phyloP scores from a whole-genome alignment of 805 yeast species.

The Myxozyma neotropica region DNA sequence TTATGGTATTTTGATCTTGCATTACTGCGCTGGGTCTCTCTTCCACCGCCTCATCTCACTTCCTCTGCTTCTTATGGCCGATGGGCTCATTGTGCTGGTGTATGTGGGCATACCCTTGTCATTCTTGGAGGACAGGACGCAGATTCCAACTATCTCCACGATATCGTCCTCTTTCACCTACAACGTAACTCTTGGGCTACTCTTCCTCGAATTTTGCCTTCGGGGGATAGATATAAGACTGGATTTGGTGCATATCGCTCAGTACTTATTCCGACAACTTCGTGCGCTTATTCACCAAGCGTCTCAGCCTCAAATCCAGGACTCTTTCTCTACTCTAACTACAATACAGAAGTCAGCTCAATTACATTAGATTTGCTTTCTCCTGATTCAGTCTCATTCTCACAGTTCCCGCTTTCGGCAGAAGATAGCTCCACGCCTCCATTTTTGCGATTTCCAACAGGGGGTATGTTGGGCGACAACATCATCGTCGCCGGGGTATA shows the following conservation, averaged over 20 bases:
- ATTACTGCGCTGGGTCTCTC: constrained; percentile 10
- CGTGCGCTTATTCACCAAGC: background rate
- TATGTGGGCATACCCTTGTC: constrained; percentile 21
- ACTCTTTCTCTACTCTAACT: constrained; percentile 20
- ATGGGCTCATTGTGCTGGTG: constrained; percentile 30
- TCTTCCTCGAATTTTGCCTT: constrained; percentile 2
- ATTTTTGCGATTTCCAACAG: constrained; percentile 24
- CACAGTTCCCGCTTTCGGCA: background rate
- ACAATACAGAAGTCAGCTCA: constrained; percentile 8
- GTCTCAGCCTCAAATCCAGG: background rate
- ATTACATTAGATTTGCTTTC: constrained; percentile 13
- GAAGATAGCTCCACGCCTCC: constrained; percentile 15
- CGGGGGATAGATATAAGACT: background rate
- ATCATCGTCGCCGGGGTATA: constrained; percentile 21
- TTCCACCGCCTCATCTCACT: constrained; percentile 8
- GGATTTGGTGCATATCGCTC: constrained; percentile 26
- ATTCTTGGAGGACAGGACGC: constrained; percentile 34
- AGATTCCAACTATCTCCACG: constrained; percentile 20
- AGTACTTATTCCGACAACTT: constrained; percentile 4
- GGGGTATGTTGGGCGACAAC: constrained; percentile 24
- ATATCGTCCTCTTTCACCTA: constrained; percentile 24
- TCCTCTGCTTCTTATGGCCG: constrained; percentile 4
- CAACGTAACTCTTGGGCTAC: constrained; percentile 14
- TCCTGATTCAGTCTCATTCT: background rate
- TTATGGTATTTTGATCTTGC: constrained; percentile 23